Evolutionary conservation across 371 early-diverging fungal species (phyloP).

Genomic region (Funneliformis caledonium): DNA sequence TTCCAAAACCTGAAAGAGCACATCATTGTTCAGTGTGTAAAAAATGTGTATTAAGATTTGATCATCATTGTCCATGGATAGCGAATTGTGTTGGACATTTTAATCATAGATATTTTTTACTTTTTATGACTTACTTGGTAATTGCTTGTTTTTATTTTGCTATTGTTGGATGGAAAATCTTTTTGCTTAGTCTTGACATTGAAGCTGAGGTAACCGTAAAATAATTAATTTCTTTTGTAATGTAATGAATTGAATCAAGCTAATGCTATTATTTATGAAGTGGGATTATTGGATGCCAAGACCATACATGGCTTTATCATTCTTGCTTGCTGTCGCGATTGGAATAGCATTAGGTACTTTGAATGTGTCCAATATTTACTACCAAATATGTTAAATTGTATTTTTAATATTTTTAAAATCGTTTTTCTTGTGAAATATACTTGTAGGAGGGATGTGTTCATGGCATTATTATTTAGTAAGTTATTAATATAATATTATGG

Average conservation of each 20-base stretch:
- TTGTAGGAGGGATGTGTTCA: slow-evolving; percentile 54
- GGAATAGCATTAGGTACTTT: slow-evolving; percentile 56
- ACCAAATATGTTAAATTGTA: neutral
- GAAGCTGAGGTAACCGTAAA: slow-evolving; percentile 50
- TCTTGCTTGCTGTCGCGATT: slow-evolving; percentile 64
- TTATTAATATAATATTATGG: neutral
- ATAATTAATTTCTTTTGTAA: neutral
- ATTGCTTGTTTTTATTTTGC: slow-evolving; percentile 68
- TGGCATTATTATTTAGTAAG: slow-evolving; percentile 70
- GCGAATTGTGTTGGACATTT: slow-evolving; percentile 81
- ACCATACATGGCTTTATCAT: slow-evolving; percentile 60
- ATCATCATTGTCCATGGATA: slow-evolving; percentile 75
- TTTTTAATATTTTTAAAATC: neutral
- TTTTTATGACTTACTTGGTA: slow-evolving; percentile 75
- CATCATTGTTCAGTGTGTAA: slow-evolving; percentile 72
- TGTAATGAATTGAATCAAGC: neutral
- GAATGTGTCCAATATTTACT: neutral
- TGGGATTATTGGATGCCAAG: slow-evolving; percentile 68
- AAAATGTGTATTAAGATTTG: slow-evolving; percentile 65
- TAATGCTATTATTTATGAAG: slow-evolving; percentile 42
- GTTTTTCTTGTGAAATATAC: neutral
- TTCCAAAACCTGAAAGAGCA: slow-evolving; percentile 63
- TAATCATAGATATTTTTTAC: slow-evolving; percentile 83
- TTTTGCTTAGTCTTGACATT: slow-evolving; percentile 58
- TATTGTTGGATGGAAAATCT: slow-evolving; percentile 60